These are phyloP conservation scores for Dendrobium nobile DNA, from an alignment of 106 monocot species.

Conservation along the genomic window DNA sequence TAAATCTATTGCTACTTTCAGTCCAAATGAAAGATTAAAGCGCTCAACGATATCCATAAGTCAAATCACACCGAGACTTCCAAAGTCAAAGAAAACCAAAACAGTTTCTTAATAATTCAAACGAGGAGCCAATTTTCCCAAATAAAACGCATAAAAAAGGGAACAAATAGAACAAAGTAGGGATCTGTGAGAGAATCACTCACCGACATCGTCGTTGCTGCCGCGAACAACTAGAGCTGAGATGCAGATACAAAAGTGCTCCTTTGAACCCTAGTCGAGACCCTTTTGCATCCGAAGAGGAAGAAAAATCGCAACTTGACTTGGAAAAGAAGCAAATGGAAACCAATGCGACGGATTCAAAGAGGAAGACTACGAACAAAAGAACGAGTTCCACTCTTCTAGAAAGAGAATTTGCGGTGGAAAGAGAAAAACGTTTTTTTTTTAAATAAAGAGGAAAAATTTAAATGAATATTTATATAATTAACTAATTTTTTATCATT, in stretches of 20 bases:
- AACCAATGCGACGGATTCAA: no score
- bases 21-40: background rate
- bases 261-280: background rate
- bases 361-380: no score
- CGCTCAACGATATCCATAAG: background rate
- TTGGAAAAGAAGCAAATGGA: background rate
- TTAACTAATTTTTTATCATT: no score
- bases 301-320: background rate
- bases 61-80: background rate
- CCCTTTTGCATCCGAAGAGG: background rate
- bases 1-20: background rate
- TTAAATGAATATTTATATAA: no score
- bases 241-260: background rate
- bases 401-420: no score
- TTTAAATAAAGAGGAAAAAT: no score
- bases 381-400: no score
- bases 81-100: background rate
- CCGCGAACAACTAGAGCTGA: background rate
- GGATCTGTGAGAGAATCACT: background rate
- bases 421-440: no score
- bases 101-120: background rate
- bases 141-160: background rate
- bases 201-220: conserved; percentile 2
- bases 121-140: background rate
- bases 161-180: background rate